Percentiles rank a stretch among this genome's conserved stretches.
Conservation (phyloP, 371 early-diverging fungal species). For the Mortierella sp. region DNA sequence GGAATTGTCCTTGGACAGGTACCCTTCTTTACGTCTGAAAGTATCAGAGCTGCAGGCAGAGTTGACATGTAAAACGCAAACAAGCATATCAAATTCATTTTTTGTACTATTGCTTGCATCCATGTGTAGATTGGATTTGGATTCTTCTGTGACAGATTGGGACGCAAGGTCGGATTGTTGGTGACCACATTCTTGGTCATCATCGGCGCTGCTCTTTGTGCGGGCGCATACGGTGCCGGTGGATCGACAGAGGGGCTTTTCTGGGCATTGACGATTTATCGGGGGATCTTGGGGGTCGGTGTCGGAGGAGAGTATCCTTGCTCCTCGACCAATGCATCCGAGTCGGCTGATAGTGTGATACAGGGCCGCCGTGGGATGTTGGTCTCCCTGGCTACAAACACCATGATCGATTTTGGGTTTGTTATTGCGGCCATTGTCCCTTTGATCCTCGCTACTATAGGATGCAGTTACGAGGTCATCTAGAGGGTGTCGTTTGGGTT, state of each 20-base stretch:
- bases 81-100: background rate
- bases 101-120: background rate
- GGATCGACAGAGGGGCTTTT: conserved; percentile 56
- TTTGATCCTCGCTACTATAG: conserved; percentile 57
- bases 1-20: conserved; percentile 51
- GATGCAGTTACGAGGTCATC: conserved; percentile 57
- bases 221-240: conserved; percentile 38
- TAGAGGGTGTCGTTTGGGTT: conserved; percentile 68
- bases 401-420: conserved; percentile 67
- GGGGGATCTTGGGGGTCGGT: conserved; percentile 65
- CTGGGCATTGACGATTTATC: conserved; percentile 69
- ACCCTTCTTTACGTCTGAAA: background rate
- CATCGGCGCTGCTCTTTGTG: conserved; percentile 61
- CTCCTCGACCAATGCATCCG: conserved; percentile 66
- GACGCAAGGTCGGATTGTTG: conserved; percentile 63
- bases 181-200: conserved; percentile 61
- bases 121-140: conserved; percentile 54
- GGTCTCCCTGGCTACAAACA: conserved; percentile 63
- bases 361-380: conserved; percentile 63
- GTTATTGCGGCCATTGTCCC: conserved; percentile 66
- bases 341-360: conserved; percentile 66
- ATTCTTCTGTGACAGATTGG: conserved; percentile 59
- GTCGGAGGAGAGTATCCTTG: conserved; percentile 69
- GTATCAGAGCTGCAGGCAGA: background rate
- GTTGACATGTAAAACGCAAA: background rate